These are phyloP conservation scores for Mycosphaerelloides madeirae DNA, from an alignment of 2,329 filamentous ascomycete genomes.

Conservation along the genomic window DNA sequence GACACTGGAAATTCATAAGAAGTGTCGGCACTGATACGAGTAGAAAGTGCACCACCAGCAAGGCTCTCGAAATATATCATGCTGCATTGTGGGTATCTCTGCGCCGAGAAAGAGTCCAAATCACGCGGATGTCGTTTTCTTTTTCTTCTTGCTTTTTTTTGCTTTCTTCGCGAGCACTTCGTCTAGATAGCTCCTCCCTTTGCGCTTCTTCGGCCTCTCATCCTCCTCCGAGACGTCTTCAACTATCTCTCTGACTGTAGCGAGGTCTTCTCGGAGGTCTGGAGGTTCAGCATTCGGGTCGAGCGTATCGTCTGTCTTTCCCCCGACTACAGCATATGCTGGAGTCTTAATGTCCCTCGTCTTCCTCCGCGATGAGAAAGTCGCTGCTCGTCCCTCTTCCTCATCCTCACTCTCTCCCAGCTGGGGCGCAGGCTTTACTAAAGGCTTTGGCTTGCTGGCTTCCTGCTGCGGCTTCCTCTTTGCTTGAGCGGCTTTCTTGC, in stretches of 20 bases:
- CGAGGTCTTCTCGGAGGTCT: slow-evolving; percentile 10
- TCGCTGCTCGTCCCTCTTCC: slow-evolving; percentile 23
- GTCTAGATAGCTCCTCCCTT: slow-evolving; percentile 45
- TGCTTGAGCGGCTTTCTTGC: slow-evolving; percentile 37
- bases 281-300: slow-evolving; percentile 12
- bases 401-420: slow-evolving; percentile 35
- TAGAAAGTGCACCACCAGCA: too few relatives aligned
- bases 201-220: slow-evolving; percentile 15
- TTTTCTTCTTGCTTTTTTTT: slow-evolving; percentile 49
- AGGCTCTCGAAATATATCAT: neutral
- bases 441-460: neutral
- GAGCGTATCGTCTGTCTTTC: slow-evolving; percentile 3
- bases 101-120: neutral
- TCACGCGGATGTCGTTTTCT: slow-evolving; percentile 21
- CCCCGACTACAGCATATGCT: slow-evolving; percentile 8
- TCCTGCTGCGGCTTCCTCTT: slow-evolving; percentile 23
- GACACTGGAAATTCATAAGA: too few relatives aligned
- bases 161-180: slow-evolving; percentile 47
- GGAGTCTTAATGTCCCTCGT: slow-evolving; percentile 10
- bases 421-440: slow-evolving; percentile 8
- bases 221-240: slow-evolving; percentile 4
- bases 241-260: slow-evolving; percentile 8
- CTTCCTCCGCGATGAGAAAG: slow-evolving; percentile 19
- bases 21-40: too few relatives aligned
- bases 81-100: slow-evolving; percentile 4